Evolutionary conservation across 192 early-diverging fungal genomes (phyloP).

Genomic region (Coemansia furcata): DNA sequence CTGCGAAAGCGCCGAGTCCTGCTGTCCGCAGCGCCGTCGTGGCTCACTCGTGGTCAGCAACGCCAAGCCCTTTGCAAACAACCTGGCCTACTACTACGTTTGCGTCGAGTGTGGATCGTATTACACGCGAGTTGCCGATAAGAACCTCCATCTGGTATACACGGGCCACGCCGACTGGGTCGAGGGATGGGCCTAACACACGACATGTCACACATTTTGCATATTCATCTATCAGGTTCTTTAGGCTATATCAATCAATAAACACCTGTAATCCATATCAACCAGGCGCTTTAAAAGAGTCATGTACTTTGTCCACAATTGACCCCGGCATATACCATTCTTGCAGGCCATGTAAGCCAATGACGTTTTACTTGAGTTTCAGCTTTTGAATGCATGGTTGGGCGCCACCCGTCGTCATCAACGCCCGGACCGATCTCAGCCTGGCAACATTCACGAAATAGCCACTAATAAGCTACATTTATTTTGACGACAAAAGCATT

Average conservation of each 20-base stretch:
- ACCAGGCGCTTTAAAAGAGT: background rate
- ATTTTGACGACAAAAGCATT: background rate
- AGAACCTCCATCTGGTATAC: conserved; percentile 44
- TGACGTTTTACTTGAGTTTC: background rate
- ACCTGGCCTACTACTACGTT: conserved; percentile 40
- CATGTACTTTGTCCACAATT: background rate
- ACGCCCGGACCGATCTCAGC: too few species aligned
- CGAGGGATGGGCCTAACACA: conserved; percentile 20
- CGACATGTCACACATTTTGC: background rate
- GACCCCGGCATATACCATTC: background rate
- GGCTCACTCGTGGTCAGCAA: background rate
- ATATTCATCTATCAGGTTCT: background rate
- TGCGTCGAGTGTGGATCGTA: conserved; percentile 45
- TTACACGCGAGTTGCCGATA: conserved; percentile 29
- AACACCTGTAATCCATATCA: background rate
- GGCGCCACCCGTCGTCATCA: too few species aligned
- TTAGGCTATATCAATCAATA: background rate
- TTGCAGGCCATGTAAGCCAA: background rate
- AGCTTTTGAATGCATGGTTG: background rate
- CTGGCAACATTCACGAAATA: background rate
- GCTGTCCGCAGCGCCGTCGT: background rate
- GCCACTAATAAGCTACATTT: background rate
- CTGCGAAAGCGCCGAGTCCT: background rate
- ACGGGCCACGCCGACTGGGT: conserved; percentile 40
- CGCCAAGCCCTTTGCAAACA: conserved; percentile 14